Evolutionary conservation across 345 rosid genomes (phyloP).

Genomic region (Psidium friedrichsthalianum): DNA sequence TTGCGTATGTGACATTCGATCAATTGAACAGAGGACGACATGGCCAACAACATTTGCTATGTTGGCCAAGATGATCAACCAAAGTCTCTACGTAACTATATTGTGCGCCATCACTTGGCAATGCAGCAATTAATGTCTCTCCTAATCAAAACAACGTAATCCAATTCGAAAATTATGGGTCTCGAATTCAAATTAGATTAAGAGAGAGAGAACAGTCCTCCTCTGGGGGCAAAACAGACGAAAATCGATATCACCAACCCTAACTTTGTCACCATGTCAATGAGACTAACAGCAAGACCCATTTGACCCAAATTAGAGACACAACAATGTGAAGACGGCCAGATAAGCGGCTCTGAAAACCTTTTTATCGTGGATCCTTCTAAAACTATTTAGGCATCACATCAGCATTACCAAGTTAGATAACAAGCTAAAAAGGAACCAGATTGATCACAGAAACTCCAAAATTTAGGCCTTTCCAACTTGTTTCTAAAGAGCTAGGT

Average conservation of each 20-base stretch:
- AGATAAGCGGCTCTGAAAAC: neutral
- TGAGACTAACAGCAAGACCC: neutral
- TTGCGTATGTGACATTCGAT: too few species aligned
- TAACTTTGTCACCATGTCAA: too few species aligned
- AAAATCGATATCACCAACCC: too few species aligned
- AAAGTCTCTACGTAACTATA: neutral
- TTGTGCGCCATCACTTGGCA: fast-evolving
- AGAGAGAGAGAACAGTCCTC: neutral
- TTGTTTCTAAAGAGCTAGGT: too few species aligned
- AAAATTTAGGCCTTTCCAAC: neutral
- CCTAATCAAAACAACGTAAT: fast-evolving
- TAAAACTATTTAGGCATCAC: neutral
- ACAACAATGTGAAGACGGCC: neutral
- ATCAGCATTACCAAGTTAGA: neutral
- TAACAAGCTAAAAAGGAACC: neutral
- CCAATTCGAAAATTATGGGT: neutral
- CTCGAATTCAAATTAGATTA: neutral
- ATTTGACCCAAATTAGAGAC: neutral
- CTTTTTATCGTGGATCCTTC: neutral
- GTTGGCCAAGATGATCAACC: neutral
- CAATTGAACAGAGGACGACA: neutral
- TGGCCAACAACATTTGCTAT: neutral
- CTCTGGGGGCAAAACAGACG: too few species aligned
- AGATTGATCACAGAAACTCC: neutral
- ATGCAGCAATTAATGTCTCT: neutral